These are phyloP conservation scores for Haplosporangium sp. DNA, from an alignment of 371 early-diverging fungal species.

Conservation along the genomic window DNA sequence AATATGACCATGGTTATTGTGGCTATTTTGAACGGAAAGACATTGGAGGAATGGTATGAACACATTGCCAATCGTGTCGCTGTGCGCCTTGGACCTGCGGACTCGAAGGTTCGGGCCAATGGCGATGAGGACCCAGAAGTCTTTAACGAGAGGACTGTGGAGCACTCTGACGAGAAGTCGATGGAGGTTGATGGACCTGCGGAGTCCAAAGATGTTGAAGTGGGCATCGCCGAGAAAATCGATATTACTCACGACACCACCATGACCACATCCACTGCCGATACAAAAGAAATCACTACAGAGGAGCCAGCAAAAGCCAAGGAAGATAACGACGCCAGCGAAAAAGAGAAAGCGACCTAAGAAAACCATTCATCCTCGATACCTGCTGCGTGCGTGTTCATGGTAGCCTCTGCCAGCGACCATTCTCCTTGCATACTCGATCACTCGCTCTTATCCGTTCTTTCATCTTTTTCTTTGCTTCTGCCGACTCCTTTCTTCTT, in stretches of 20 bases:
- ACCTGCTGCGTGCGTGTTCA: no score
- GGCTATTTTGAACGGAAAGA: constrained; percentile 82
- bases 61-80: constrained; percentile 38
- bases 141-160: constrained; percentile 9
- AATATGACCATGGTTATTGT: constrained; percentile 98
- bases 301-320: constrained; percentile 7
- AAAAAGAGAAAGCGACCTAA: constrained; percentile 7
- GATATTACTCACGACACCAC: background rate
- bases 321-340: background rate
- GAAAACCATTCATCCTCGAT: no score
- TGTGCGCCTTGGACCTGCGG: constrained; percentile 37
- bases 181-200: background rate
- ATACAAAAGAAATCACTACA: background rate
- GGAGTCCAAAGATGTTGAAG: constrained; percentile 2
- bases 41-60: constrained; percentile 76
- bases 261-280: background rate
- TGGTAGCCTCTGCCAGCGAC: no score
- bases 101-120: constrained; percentile 23
- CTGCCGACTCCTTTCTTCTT: background rate
- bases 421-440: no score
- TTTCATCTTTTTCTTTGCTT: background rate
- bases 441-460: background rate
- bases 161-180: background rate
- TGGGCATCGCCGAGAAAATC: background rate
- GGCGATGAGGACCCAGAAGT: constrained; percentile 45